These are phyloP conservation scores for Nicotiana obtusifolia DNA, from an alignment of 257 asterid genomes.

Conservation along the genomic window DNA sequence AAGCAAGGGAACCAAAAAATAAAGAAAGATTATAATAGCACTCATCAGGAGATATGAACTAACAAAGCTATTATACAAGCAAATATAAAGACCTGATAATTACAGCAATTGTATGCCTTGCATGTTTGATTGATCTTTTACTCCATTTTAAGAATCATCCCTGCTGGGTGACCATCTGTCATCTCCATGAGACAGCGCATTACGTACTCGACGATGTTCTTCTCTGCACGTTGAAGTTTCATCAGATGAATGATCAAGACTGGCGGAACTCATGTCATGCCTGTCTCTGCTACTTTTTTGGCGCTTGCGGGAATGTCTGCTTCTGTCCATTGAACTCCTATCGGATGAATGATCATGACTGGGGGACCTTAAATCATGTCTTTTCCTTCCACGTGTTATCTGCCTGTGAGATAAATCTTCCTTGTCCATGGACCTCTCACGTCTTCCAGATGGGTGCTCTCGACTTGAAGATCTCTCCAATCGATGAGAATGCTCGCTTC, in stretches of 20 bases:
- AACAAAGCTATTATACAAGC: too few species aligned
- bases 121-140: background rate
- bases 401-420: conserved; percentile 26
- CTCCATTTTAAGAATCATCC: background rate
- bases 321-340: conserved; percentile 29
- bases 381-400: conserved; percentile 23
- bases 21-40: too few species aligned
- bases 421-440: conserved; percentile 24
- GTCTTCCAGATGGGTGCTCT: conserved; percentile 25
- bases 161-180: conserved; percentile 12
- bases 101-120: too few species aligned
- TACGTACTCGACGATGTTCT: background rate
- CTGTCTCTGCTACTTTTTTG: conserved; percentile 19
- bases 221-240: conserved; percentile 12
- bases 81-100: too few species aligned
- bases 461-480: conserved; percentile 40
- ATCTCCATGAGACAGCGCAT: background rate
- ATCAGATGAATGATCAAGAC: conserved; percentile 15
- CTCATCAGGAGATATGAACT: too few species aligned
- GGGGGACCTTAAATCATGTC: conserved; percentile 28
- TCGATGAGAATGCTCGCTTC: conserved; percentile 16
- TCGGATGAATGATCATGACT: conserved; percentile 31
- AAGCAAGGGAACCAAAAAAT: too few species aligned
- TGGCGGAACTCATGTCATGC: conserved; percentile 36
- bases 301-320: conserved; percentile 20